Conservation (phyloP, 2,329 filamentous ascomycete genomes). For the Colletotrichum sp. region DNA sequence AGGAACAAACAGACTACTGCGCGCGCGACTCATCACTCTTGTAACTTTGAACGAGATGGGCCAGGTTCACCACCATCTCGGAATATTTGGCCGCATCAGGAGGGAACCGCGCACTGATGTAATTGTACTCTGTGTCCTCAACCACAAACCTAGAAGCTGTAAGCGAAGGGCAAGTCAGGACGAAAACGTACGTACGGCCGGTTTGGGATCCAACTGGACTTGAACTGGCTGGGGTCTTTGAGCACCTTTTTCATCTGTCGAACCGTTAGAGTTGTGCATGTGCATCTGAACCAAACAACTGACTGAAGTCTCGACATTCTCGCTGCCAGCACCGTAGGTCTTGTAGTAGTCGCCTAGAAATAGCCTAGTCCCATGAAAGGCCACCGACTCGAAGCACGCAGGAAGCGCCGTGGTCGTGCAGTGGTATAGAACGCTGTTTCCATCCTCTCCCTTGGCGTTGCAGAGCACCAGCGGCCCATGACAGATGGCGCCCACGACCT, state of each 20-base stretch:
- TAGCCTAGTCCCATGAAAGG: slow-evolving; percentile 52
- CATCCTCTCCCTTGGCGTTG: slow-evolving; percentile 42
- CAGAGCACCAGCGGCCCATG: slow-evolving; percentile 58
- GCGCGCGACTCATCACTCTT: not conserved
- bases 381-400: slow-evolving; percentile 50
- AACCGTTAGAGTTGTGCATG: not conserved
- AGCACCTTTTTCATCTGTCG: slow-evolving; percentile 47
- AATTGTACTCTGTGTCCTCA: slow-evolving; percentile 53
- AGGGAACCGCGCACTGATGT: slow-evolving; percentile 52
- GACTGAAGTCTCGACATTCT: slow-evolving; percentile 52
- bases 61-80: slow-evolving; percentile 44
- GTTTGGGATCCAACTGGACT: slow-evolving; percentile 38
- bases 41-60: slow-evolving; percentile 23
- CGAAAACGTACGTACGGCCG: not conserved
- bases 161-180: not conserved
- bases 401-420: slow-evolving; percentile 55
- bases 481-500: slow-evolving; percentile 53
- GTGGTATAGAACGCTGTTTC: slow-evolving; percentile 51
- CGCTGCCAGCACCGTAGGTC: slow-evolving; percentile 56
- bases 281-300: slow-evolving; percentile 19
- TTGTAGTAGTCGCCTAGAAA: slow-evolving; percentile 62
- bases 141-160: slow-evolving; percentile 46
- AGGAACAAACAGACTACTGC: not conserved
- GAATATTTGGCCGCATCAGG: slow-evolving; percentile 46
- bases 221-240: slow-evolving; percentile 48